Conservation (phyloP, 2,329 filamentous ascomycete genomes). For the Amylocarpus encephaloides region DNA sequence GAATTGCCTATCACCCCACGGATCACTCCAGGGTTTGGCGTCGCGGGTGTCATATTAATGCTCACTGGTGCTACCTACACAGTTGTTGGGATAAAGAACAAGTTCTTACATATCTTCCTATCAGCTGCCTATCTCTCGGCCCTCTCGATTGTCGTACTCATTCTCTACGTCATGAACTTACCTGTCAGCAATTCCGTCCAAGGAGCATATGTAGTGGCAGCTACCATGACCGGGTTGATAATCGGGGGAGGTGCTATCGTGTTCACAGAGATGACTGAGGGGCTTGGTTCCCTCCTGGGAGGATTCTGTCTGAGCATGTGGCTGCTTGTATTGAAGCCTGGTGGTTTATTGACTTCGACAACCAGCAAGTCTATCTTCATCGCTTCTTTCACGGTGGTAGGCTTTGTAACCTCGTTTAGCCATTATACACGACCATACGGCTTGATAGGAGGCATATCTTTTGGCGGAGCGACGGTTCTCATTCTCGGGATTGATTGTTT, state of each 20-base stretch:
- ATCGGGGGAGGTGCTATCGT: slow-evolving; percentile 69
- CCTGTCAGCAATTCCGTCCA: slow-evolving; percentile 71
- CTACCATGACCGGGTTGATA: slow-evolving; percentile 63
- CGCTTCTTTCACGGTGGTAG: slow-evolving; percentile 58
- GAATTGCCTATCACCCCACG: slow-evolving; percentile 64
- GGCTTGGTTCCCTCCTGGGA: slow-evolving; percentile 54
- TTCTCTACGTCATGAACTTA: slow-evolving; percentile 80
- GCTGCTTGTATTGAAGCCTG: slow-evolving; percentile 71
- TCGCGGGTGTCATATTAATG: slow-evolving; percentile 73
- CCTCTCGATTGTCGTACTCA: slow-evolving; percentile 71
- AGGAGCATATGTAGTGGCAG: slow-evolving; percentile 79
- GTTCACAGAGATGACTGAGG: slow-evolving; percentile 76
- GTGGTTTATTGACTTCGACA: slow-evolving; percentile 62
- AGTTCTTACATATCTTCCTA: slow-evolving; percentile 72
- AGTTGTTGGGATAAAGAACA: slow-evolving; percentile 76
- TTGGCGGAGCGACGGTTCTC: slow-evolving; percentile 71
- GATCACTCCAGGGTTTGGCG: slow-evolving; percentile 74
- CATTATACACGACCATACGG: slow-evolving; percentile 72
- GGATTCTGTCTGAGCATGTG: slow-evolving; percentile 49
- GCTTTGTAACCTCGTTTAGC: slow-evolving; percentile 71
- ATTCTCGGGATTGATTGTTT: slow-evolving; percentile 89
- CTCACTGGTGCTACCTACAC: slow-evolving; percentile 63
- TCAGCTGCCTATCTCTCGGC: slow-evolving; percentile 69
- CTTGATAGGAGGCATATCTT: slow-evolving; percentile 69
- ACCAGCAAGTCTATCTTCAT: slow-evolving; percentile 70